Evolutionary conservation across 495 filamentous ascomycete species (phyloP).

Genomic region (Aspergillus leporis): DNA sequence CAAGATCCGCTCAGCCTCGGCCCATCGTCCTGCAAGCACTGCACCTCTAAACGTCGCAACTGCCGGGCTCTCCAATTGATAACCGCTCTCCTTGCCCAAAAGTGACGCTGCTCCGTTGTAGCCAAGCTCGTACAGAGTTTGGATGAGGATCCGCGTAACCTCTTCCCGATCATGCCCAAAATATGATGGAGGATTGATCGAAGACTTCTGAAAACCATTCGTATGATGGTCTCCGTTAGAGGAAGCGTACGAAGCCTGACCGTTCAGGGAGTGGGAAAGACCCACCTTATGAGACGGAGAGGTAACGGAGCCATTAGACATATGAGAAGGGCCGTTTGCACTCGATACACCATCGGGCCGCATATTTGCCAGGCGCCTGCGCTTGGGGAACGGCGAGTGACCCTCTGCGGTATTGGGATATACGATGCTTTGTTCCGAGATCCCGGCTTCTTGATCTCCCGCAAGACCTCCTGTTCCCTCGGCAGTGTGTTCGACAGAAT

Average conservation of each 20-base stretch:
- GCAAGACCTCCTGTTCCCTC: constrained; percentile 24
- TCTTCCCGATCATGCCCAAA: constrained; percentile 91
- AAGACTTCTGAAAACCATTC: constrained; percentile 49
- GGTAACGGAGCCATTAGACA: constrained; percentile 46
- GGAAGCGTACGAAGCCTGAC: constrained; percentile 36
- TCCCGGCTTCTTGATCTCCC: constrained; percentile 29
- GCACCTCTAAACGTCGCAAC: constrained; percentile 84
- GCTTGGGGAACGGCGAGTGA: constrained; percentile 55
- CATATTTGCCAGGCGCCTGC: constrained; percentile 63
- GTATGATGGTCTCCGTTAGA: constrained; percentile 45
- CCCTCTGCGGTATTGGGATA: constrained; percentile 31
- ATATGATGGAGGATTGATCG: constrained; percentile 46
- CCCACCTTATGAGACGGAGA: constrained; percentile 42
- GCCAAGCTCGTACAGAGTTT: constrained; percentile 84
- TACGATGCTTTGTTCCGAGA: constrained; percentile 25
- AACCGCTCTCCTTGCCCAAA: constrained; percentile 82
- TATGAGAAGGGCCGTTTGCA: constrained; percentile 49
- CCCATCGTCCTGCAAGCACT: constrained; percentile 80
- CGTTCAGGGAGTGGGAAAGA: constrained; percentile 48
- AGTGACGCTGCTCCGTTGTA: constrained; percentile 73
- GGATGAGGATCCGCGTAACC: constrained; percentile 88
- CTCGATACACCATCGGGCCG: constrained; percentile 55
- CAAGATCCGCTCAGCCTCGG: constrained; percentile 78
- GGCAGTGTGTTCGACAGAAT: constrained; percentile 16
- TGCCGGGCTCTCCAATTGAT: constrained; percentile 78